A percentile compares a stretch with the other conserved stretches of the same genome.
phyloP scores from a whole-genome alignment of 140 eudicot genomes.

The Cichorium intybus region DNA sequence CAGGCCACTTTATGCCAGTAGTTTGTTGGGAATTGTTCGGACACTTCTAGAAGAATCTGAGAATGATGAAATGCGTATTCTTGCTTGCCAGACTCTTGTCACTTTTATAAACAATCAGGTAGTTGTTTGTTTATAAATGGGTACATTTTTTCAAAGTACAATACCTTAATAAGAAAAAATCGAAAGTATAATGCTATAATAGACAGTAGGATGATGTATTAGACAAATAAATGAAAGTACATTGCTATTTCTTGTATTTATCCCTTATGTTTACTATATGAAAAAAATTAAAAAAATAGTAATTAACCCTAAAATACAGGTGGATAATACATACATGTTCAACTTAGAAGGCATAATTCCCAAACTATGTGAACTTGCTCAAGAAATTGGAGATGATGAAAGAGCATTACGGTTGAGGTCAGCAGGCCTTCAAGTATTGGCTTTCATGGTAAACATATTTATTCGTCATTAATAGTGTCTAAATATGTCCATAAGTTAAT shows the following conservation, averaged over 20 bases:
- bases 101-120: slow-evolving; percentile 73
- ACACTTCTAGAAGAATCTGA: slow-evolving; percentile 61
- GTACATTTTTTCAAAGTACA: no score
- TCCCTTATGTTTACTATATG: no score
- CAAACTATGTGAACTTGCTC: slow-evolving; percentile 75
- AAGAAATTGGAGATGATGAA: slow-evolving; percentile 76
- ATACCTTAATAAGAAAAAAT: no score
- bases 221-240: background rate
- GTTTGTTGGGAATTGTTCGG: slow-evolving; percentile 62
- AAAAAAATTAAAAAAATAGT: background rate
- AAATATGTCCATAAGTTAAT: slow-evolving; percentile 7
- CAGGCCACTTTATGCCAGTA: slow-evolving; percentile 80
- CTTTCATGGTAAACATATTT: slow-evolving; percentile 48
- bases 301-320: slow-evolving; percentile 31
- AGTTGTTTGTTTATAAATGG: background rate
- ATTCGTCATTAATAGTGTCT: slow-evolving; percentile 17
- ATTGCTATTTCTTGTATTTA: background rate
- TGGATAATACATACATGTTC: slow-evolving; percentile 70
- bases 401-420: slow-evolving; percentile 60
- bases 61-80: slow-evolving; percentile 54
- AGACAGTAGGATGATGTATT: background rate
- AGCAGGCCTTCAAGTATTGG: slow-evolving; percentile 75
- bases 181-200: no score
- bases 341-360: slow-evolving; percentile 83
- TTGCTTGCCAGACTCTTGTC: slow-evolving; percentile 64